phyloP scores from a whole-genome alignment of 2,329 filamentous ascomycete species.

The Reticulascus tulasneorum region DNA sequence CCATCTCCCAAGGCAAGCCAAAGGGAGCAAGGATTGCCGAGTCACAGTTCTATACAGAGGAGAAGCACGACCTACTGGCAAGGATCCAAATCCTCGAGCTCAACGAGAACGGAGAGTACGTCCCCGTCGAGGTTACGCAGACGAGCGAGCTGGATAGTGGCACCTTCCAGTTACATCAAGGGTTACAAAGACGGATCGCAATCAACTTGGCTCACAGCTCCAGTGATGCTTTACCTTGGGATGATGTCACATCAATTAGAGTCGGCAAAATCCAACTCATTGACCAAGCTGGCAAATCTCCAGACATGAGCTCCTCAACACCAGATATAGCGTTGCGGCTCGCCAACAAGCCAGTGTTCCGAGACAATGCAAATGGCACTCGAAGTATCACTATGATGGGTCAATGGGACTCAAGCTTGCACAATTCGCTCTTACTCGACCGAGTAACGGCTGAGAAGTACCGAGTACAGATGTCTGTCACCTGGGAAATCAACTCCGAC shows the following conservation, averaged over 20 bases:
- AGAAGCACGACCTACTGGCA: slow-evolving; percentile 89
- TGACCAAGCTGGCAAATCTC: slow-evolving; percentile 79
- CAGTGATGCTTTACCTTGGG: slow-evolving; percentile 83
- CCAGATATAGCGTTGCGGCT: slow-evolving; percentile 75
- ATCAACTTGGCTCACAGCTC: slow-evolving; percentile 90
- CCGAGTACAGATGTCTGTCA: slow-evolving; percentile 79
- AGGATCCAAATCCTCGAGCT: slow-evolving; percentile 87
- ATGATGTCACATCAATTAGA: slow-evolving; percentile 71
- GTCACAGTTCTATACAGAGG: slow-evolving; percentile 87
- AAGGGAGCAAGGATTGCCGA: slow-evolving; percentile 69
- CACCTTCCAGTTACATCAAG: slow-evolving; percentile 92
- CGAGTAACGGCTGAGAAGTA: slow-evolving; percentile 90
- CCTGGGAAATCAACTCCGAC: slow-evolving; percentile 80
- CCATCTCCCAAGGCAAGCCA: slow-evolving; percentile 53
- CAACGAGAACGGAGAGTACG: slow-evolving; percentile 84
- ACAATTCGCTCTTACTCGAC: slow-evolving; percentile 89
- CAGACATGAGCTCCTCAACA: slow-evolving; percentile 69
- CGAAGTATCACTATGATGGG: slow-evolving; percentile 80
- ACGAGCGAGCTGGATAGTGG: slow-evolving; percentile 79
- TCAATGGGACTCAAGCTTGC: slow-evolving; percentile 94
- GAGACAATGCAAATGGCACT: slow-evolving; percentile 85
- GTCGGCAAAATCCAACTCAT: slow-evolving; percentile 80
- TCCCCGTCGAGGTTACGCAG: slow-evolving; percentile 89
- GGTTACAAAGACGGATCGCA: slow-evolving; percentile 81
- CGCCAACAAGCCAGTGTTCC: slow-evolving; percentile 72